A percentile compares a stretch with the other conserved stretches of the same genome.
Conservation (phyloP, 371 early-diverging fungal genomes). For the Zychaea mexicana region DNA sequence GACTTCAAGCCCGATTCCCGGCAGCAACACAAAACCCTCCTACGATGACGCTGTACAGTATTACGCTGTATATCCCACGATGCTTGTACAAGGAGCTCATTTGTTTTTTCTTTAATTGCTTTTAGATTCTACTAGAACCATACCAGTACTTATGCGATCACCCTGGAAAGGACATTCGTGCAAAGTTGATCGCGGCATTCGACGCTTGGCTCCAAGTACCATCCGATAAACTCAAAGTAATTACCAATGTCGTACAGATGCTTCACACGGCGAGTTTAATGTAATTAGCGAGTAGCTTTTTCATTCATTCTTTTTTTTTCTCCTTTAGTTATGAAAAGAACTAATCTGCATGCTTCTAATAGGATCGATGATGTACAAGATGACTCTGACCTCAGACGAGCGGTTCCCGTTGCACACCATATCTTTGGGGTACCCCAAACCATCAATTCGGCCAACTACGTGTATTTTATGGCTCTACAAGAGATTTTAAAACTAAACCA, state of each 20-base stretch:
- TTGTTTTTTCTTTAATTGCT: background rate
- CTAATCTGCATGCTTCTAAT: background rate
- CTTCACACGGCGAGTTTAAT: slow-evolving; percentile 93
- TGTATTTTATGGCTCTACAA: slow-evolving; percentile 90
- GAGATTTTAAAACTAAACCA: slow-evolving; percentile 72
- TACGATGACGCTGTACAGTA: background rate
- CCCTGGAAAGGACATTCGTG: slow-evolving; percentile 93
- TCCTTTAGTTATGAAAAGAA: background rate
- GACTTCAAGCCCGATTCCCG: background rate
- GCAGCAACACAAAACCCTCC: background rate
- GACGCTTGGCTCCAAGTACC: slow-evolving; percentile 87
- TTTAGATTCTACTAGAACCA: slow-evolving; percentile 76
- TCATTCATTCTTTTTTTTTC: background rate
- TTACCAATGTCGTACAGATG: slow-evolving; percentile 89
- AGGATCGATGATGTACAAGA: slow-evolving; percentile 98
- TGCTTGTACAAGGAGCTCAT: background rate
- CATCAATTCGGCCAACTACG: slow-evolving; percentile 95
- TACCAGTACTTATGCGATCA: slow-evolving; percentile 80
- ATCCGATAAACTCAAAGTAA: slow-evolving; percentile 63
- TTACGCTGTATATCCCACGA: background rate
- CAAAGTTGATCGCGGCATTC: slow-evolving; percentile 89
- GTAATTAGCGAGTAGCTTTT: slow-evolving; percentile 51
- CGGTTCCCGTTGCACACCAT: slow-evolving; percentile 94
- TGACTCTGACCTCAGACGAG: slow-evolving; percentile 84
- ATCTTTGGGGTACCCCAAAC: slow-evolving; percentile 91